Base-by-base conservation (phyloP, 2,329 filamentous ascomycete genomes). In the Colletotrichum paranaense region DNA sequence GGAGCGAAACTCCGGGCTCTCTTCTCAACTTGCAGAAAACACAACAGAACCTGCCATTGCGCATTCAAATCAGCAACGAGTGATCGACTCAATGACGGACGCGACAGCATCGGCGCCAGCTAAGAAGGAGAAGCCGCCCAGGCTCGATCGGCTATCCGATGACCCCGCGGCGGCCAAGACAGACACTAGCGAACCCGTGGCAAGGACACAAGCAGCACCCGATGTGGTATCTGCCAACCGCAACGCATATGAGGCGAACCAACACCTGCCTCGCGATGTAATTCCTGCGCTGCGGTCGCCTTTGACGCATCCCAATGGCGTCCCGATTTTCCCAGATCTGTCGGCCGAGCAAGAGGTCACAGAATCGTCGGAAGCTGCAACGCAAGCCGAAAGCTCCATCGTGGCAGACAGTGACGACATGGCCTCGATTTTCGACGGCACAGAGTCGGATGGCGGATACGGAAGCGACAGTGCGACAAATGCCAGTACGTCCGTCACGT, bases 231-330 rank as follows among this genome's bases (percentile, higher is more conserved):
- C 16, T 38, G 12, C 32, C 53, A 30, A 42, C 53, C n/a, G 12
- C 26, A 49, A 68, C 26, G 42, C 56, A 8, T 28, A 38, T 56
- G 24, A 56, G 14, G 49, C 58, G 3, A 56, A 46, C 2, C 57
- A 28, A 14, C 26, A 35, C n/a, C 42, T 57, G 35, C 12, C 30
- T 26, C 46, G 8, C 16, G 32, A 42, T 42, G 16, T 16, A 11
- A 32, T 35, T 7, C 3, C 38, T 19, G 77, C 80, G 5, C 57
- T 80, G 5, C 73, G 76, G 6, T 76, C 78, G 8, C 81, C 79
- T n/a, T 74, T 84, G 66, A 82, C 79, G 0, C 82, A 84, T 62
- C 83, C 82, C 16, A 84, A 84, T 58, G 82, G 83, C 5, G 55
- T 78, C 8, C 78, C 77, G 22, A 83, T 84, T 22, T 84, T 84